Conservation (phyloP, 129 eudicot genomes). For the Saposhnikovia divaricata region DNA sequence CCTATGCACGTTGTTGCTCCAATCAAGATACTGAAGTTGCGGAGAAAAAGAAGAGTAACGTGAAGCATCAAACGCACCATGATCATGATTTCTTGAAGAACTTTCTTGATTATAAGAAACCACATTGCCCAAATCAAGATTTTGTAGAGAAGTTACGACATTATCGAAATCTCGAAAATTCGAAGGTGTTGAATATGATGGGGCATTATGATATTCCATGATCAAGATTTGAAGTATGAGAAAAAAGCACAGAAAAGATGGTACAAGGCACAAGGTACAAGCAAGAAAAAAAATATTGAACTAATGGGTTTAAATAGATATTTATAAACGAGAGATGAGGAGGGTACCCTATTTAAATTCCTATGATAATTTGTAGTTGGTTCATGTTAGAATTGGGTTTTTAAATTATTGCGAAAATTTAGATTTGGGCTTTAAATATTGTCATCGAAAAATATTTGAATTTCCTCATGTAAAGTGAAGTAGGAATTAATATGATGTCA, state of each 20-base stretch:
- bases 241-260: background rate
- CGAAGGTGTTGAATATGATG: background rate
- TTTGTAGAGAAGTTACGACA: background rate
- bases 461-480: background rate
- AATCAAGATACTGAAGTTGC: background rate
- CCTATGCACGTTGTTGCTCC: background rate
- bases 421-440: background rate
- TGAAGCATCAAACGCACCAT: background rate
- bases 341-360: background rate
- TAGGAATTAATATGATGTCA: background rate
- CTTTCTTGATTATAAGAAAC: background rate
- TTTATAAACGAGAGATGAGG: background rate
- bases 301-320: background rate
- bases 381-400: background rate
- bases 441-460: background rate
- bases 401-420: background rate
- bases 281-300: background rate
- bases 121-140: background rate
- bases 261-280: too few relatives aligned
- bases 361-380: background rate
- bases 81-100: background rate
- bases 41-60: background rate
- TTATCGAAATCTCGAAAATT: background rate
- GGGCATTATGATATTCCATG: background rate
- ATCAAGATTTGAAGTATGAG: background rate